Evolutionary conservation across 495 filamentous ascomycete species (phyloP), one percentile per base, ranked within the genome.

Genomic region (Aspergillus sparsus): DNA sequence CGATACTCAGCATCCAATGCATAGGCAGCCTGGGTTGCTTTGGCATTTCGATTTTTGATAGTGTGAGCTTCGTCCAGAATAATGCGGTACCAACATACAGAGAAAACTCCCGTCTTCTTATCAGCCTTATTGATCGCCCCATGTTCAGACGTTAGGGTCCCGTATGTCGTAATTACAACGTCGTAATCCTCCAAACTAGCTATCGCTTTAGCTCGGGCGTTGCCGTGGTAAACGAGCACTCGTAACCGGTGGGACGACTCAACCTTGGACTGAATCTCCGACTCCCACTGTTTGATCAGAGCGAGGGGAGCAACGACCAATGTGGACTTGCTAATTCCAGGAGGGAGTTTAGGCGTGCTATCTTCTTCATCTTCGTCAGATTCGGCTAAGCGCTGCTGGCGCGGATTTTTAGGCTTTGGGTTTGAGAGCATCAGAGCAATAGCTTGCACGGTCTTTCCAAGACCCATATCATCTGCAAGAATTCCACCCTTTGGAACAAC

Each of bases 41-140:
- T 98, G 13, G 94, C 92, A 67, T 94, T 96, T 27, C 92, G 87
- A 72, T 98, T 98, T 75, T 98, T 98, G 80, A 98, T 98, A 0
- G 89, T 95, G 73, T 97, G 94, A 5, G 94, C 94, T 76, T 98
- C 94, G 62, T 98, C 94, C 13, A 98, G 82, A 52, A 98, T 93
- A 60, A 97, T 85, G 16, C 94, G 89, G 70, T 91, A 97, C 94
- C 94, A 98, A 68, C 93, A 85, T 7, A 96, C 76, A 49, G 90
- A 91, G 66, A 98, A 97, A 59, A 93, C 90, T 9, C 93, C 93
- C 42, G 87, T 82, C 63, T 92, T 88, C 16, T 86, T 75, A 41
- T 74, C 78, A 42, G 72, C 78, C 60, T 83, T 82, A 21, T 84
- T 84, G 36, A 85, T 84, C 58, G 83, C 84, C 3, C 83, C 87